phyloP scores from a whole-genome alignment of 2,329 filamentous ascomycete species.

The Aureobasidium subglaciale region DNA sequence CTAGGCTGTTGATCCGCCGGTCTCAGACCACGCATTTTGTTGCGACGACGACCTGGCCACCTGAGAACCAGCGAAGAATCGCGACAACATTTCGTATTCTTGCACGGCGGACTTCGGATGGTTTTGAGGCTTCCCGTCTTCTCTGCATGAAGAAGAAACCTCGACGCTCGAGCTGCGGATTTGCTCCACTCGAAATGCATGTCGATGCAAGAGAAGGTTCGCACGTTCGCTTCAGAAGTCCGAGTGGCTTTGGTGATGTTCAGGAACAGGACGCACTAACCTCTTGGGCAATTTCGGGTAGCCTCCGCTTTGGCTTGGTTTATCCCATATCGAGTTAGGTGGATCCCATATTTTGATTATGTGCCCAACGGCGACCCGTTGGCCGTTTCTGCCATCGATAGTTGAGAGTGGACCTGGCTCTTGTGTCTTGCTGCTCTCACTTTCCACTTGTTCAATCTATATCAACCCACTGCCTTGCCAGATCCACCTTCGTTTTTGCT shows the following conservation, averaged over 20 bases:
- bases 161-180: background rate
- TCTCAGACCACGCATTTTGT: conserved; percentile 4
- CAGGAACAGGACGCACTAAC: conserved; percentile 9
- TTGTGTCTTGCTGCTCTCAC: background rate
- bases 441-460: conserved; percentile 1
- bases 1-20: conserved; percentile 1
- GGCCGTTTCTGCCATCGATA: conserved; percentile 14
- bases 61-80: background rate
- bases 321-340: background rate
- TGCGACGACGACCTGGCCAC: conserved; percentile 10
- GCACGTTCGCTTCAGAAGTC: conserved; percentile 11
- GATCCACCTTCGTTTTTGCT: conserved; percentile 3
- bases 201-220: background rate
- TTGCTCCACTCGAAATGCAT: background rate
- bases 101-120: background rate
- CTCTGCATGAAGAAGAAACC: conserved; percentile 5
- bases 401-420: background rate
- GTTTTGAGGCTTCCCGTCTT: conserved; percentile 3
- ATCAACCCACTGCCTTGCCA: conserved; percentile 10
- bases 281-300: conserved; percentile 6
- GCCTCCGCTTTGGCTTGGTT: background rate
- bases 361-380: conserved; percentile 1
- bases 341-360: conserved; percentile 5
- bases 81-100: background rate
- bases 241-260: conserved; percentile 7